These are phyloP conservation scores for Tubosaeta sp. DNA, from an alignment of 768 basidiomycete genomes.

Conservation along the genomic window DNA sequence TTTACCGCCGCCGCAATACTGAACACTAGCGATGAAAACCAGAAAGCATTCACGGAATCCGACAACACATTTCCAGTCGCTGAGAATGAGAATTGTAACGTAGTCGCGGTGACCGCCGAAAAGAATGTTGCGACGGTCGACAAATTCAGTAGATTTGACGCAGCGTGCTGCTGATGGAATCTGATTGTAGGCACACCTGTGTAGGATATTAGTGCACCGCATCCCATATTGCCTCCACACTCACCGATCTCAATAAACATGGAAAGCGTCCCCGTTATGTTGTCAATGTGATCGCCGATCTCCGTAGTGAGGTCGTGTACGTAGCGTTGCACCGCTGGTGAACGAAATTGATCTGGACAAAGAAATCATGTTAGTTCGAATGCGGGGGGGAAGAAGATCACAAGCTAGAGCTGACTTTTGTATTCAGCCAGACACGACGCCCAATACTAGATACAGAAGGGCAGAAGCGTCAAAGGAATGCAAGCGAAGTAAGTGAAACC, in stretches of 20 bases:
- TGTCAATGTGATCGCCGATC: conserved; percentile 52
- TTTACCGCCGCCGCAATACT: conserved; percentile 53
- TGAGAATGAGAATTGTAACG: conserved; percentile 44
- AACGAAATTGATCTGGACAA: conserved; percentile 44
- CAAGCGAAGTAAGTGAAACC: not conserved
- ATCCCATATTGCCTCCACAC: conserved; percentile 20
- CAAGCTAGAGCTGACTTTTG: conserved; percentile 32
- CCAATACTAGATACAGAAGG: conserved; percentile 41
- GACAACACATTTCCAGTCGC: conserved; percentile 33
- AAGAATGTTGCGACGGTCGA: conserved; percentile 55
- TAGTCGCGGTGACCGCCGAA: conserved; percentile 49
- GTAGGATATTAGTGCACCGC: conserved; percentile 27
- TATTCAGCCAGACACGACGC: conserved; percentile 47
- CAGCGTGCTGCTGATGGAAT: conserved; percentile 50
- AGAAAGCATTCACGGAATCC: conserved; percentile 47
- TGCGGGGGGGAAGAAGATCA: not conserved
- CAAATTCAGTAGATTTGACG: conserved; percentile 45
- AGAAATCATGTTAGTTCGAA: conserved; percentile 8
- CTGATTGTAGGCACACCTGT: conserved; percentile 52
- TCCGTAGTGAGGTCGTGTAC: conserved; percentile 50
- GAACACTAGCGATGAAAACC: conserved; percentile 54
- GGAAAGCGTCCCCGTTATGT: conserved; percentile 45
- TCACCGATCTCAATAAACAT: conserved; percentile 53
- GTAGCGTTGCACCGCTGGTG: conserved; percentile 50
- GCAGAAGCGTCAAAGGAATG: conserved; percentile 7